Evolutionary conservation across 805 yeast genomes (phyloP), one percentile per base, ranked within the genome.

Genomic region (Sporopachydermia lactativora): DNA sequence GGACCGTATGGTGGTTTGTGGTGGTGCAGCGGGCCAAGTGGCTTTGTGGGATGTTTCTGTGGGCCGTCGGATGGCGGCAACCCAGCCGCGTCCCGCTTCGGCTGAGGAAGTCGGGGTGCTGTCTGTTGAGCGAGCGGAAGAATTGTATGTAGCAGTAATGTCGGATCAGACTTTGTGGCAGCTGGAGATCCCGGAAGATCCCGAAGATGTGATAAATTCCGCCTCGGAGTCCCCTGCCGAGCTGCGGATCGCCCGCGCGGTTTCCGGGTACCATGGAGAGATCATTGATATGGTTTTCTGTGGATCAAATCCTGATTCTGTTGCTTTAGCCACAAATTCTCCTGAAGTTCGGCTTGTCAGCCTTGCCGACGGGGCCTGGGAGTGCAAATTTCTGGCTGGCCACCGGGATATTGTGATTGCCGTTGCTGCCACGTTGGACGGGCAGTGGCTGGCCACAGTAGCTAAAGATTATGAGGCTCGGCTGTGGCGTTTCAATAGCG

Each of bases 211-310:
- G 13, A 24, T 24, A 8, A n/a, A n/a, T n/a, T n/a, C n/a, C n/a
- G n/a, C n/a, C n/a, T n/a, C n/a, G n/a, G n/a, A n/a, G n/a, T 8
- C 31, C n/a, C 31, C 51, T 3, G 52, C 51, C 4, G 49, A 48
- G 18, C 54, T 81, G n/a, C 66, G 69, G 15, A 54, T 71, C 2
- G 50, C 58, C 4, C 65, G 76, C 42, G 68, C 74, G 35, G 66
- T 86, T 49, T 92, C 96, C 1, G 96, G 96, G 49, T 86, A 86
- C 58, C 95, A 89, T 60, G 97, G 96, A 43, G 89, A 92, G 17
- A 77, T 92, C 51, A 95, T 96, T 2, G 97, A 89, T 55, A 70
- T 86, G 63, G 73, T 75, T 48, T 80, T 76, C 52, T 79, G 77
- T 19, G 92, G 92, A 0, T 38, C 44, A 13, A 45, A 57, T 11